phyloP scores from a whole-genome alignment of 495 filamentous ascomycete species.

The Aspergillus bertholletiae region DNA sequence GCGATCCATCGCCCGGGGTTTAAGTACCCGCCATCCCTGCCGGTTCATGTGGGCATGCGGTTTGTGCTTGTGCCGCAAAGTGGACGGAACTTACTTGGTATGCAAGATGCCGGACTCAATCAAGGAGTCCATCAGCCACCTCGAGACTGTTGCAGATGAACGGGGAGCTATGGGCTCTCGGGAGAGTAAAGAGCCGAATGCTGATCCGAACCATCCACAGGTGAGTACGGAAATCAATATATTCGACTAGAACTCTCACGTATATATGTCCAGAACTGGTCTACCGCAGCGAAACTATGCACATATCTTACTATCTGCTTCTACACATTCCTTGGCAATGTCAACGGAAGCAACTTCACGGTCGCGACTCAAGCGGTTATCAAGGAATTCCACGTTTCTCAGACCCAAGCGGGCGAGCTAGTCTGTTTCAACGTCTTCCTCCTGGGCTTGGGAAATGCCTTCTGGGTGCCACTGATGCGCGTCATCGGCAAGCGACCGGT shows the following conservation, averaged over 20 bases:
- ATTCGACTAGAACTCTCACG: background rate
- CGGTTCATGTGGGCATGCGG: background rate
- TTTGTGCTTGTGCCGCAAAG: background rate
- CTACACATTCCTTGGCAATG: conserved; percentile 31
- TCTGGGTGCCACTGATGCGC: conserved; percentile 32
- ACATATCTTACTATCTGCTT: conserved; percentile 31
- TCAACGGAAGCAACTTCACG: conserved; percentile 32
- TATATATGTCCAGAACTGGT: conserved; percentile 23
- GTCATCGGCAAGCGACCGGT: conserved; percentile 32
- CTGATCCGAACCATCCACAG: conserved; percentile 14
- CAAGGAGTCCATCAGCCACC: background rate
- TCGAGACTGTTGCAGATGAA: conserved; percentile 7
- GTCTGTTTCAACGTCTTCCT: conserved; percentile 33
- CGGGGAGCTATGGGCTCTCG: background rate
- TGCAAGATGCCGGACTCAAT: background rate
- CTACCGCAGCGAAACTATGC: conserved; percentile 14
- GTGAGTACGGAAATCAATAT: background rate
- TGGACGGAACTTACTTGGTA: background rate
- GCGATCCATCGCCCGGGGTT: background rate
- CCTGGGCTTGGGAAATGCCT: conserved; percentile 27
- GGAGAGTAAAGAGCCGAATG: background rate
- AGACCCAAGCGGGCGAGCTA: conserved; percentile 24
- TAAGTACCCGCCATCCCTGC: background rate
- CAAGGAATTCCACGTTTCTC: conserved; percentile 23
- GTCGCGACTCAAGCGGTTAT: conserved; percentile 28